phyloP scores from a whole-genome alignment of 352 stramenopile species.

The Phytophthora litchii region DNA sequence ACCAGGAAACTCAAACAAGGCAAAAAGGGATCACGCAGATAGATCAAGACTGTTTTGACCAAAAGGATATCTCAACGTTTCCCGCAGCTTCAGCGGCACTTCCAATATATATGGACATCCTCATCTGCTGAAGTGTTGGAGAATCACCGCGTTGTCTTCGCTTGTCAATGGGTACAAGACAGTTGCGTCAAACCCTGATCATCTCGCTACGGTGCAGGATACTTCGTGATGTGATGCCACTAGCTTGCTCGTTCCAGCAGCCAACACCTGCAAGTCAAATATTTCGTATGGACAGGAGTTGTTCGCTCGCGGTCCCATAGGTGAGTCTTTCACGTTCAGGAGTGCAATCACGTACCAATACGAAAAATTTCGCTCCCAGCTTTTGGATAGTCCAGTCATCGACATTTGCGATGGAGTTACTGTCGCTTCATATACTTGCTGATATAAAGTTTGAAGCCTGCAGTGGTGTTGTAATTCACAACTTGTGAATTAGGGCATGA shows the following conservation, averaged over 20 bases:
- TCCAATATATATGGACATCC: background rate
- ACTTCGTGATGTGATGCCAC: background rate
- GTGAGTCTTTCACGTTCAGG: no score
- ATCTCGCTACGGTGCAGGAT: no score
- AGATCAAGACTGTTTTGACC: conserved; percentile 4
- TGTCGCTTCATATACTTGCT: background rate
- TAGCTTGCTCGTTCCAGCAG: background rate
- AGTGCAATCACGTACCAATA: no score
- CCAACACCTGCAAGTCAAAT: background rate
- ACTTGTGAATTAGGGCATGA: no score
- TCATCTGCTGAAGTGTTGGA: background rate
- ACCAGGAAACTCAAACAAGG: conserved; percentile 64
- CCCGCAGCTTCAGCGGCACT: background rate
- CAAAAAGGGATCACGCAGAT: conserved; percentile 56
- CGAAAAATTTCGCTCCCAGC: background rate
- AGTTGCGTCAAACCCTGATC: background rate
- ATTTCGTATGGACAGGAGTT: background rate
- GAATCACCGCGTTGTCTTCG: background rate
- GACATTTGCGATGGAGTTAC: background rate
- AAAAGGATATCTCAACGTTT: no score
- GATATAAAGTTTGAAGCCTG: background rate
- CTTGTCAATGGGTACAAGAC: background rate
- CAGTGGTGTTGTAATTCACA: no score
- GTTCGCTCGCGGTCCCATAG: background rate
- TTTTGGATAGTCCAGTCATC: background rate